Base-by-base conservation (phyloP, 768 basidiomycete species). In the Collybiopsis luxurians region DNA sequence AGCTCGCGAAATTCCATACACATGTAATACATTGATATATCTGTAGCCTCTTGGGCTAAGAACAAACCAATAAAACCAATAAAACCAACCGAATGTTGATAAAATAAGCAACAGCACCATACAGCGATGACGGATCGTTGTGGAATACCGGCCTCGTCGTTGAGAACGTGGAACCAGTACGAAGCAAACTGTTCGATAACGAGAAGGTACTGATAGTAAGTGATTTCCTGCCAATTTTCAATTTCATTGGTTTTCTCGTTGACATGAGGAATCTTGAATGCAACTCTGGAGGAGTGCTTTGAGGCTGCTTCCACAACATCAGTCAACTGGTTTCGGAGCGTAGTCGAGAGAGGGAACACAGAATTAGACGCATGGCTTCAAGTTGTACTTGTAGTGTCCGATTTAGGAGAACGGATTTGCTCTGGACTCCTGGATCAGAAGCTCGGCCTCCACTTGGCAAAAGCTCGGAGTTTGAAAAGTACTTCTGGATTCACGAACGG, bases 1-100 rank as follows among this genome's bases (percentile, higher is more conserved):
- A 7, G 89, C 90, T 65, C 89, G 76, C 15, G 87, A 84, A 58
- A 92, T 73, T 53, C 85, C 84, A 64, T 90, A 90, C 58, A 91
- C 84, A 60, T 87, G 85, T 23, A 90, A 71, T 30, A 85, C 79
- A 66, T 92, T 88, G 46, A 73, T 68, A 64, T 90, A 90, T 21
- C 81, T 80, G 73, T 86, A 84, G 5, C 90, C 89, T 38, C 83
- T 76, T 38, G 90, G 69, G 89, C 89, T 92, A 50, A 3, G 61
- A 60, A 45, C 4, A 5, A 36, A 7, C 7, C 26, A 24, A 10
- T n/a, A 34, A 6, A 13, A 34, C 5, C n/a, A 13, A 34, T 34
- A 34, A 5, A 34, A 34, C 13, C 6, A 13, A 6, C 31, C 5
- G 13, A 13, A 13, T 5, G 5, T 34, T 34, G 31, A 34, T 34